Evolutionary conservation across 495 filamentous ascomycete species (phyloP).

Genomic region (Penicillium mononematosum): DNA sequence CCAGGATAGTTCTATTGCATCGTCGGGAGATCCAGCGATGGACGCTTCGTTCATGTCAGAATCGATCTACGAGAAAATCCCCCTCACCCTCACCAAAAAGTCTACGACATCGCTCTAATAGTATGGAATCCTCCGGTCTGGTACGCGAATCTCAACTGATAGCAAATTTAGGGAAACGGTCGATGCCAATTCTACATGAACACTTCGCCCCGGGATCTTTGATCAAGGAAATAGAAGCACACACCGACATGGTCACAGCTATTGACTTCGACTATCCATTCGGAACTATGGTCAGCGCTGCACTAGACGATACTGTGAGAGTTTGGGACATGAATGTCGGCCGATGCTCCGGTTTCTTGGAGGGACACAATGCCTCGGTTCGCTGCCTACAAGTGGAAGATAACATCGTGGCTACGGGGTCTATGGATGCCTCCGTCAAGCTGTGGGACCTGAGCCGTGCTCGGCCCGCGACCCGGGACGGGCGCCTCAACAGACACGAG

Average conservation of each 20-base stretch:
- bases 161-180: slow-evolving; percentile 57
- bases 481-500: slow-evolving; percentile 63
- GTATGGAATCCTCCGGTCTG: slow-evolving; percentile 23
- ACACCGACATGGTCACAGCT: slow-evolving; percentile 84
- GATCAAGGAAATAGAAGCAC: slow-evolving; percentile 84
- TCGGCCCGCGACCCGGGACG: slow-evolving; percentile 57
- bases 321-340: slow-evolving; percentile 97
- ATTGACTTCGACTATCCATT: slow-evolving; percentile 96
- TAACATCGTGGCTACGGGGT: slow-evolving; percentile 92
- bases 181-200: slow-evolving; percentile 93
- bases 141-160: slow-evolving; percentile 13
- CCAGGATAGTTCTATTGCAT: slow-evolving; percentile 47
- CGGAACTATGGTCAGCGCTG: slow-evolving; percentile 91
- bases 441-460: slow-evolving; percentile 86
- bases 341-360: slow-evolving; percentile 82
- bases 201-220: slow-evolving; percentile 87
- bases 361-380: slow-evolving; percentile 94
- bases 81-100: slow-evolving; percentile 61
- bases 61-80: slow-evolving; percentile 92
- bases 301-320: slow-evolving; percentile 91
- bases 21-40: slow-evolving; percentile 55
- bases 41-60: slow-evolving; percentile 91
- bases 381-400: slow-evolving; percentile 92
- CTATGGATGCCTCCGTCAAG: slow-evolving; percentile 91
- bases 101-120: slow-evolving; percentile 64